A percentile compares a stretch with the other conserved stretches of the same genome.
Conservation (phyloP, 805 yeast genomes). For the Lachancea lanzarotensis region DNA sequence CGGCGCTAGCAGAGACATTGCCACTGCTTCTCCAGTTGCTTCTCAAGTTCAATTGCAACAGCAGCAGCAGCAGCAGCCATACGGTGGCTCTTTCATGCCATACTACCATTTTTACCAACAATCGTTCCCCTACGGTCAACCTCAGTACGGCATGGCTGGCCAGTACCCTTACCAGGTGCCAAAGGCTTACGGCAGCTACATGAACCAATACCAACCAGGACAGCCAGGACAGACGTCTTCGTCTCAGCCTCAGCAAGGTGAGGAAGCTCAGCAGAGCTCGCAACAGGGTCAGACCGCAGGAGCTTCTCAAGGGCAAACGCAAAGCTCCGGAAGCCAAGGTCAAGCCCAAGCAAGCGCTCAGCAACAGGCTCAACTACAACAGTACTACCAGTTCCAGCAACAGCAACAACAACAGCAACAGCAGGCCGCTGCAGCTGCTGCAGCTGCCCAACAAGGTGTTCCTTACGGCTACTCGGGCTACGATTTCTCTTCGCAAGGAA, state of each 20-base stretch:
- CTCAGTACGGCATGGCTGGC: constrained; percentile 31
- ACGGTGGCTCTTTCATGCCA: constrained; percentile 33
- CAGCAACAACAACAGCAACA: constrained; percentile 26
- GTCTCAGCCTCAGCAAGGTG: constrained; percentile 13
- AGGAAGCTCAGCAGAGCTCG: constrained; percentile 13
- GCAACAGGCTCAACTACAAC: constrained; percentile 31
- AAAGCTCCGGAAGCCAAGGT: constrained; percentile 22
- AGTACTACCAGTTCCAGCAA: constrained; percentile 28
- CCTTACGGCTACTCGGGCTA: constrained; percentile 31
- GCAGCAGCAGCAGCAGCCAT: constrained; percentile 18
- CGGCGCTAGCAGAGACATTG: constrained; percentile 19
- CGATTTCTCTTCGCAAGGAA: constrained; percentile 31
- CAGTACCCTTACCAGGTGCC: constrained; percentile 31
- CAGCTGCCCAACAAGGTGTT: constrained; percentile 26
- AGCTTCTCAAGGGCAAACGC: constrained; percentile 21
- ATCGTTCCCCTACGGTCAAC: constrained; percentile 33
- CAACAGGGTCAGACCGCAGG: constrained; percentile 12
- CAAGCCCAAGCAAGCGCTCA: constrained; percentile 15
- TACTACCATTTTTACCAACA: constrained; percentile 33
- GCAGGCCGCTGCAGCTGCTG: constrained; percentile 20
- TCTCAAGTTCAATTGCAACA: constrained; percentile 17
- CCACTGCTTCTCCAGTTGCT: constrained; percentile 24
- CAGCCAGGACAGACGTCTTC: constrained; percentile 12
- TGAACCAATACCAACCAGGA: constrained; percentile 22
- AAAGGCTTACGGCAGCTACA: constrained; percentile 21